phyloP scores from a whole-genome alignment of 139 green algal species.

The Axilococcus clingmanii region DNA sequence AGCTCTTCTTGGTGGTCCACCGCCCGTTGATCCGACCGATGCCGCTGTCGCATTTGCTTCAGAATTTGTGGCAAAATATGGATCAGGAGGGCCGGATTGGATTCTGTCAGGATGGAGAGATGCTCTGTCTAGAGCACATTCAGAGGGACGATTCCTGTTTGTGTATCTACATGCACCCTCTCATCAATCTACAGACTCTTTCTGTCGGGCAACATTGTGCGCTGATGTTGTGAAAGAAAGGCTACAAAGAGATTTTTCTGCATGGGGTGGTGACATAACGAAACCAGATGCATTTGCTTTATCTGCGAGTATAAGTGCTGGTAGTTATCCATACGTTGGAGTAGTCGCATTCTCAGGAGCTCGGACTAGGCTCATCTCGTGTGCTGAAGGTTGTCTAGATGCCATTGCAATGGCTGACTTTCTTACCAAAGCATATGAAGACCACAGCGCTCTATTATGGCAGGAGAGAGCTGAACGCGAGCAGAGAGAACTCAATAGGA shows the following conservation, averaged over 20 bases:
- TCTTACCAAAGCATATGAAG: slow-evolving; percentile 9
- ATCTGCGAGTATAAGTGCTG: slow-evolving; percentile 33
- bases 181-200: slow-evolving; percentile 59
- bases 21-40: slow-evolving; percentile 8
- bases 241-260: slow-evolving; percentile 42
- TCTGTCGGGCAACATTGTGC: slow-evolving; percentile 49
- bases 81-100: slow-evolving; percentile 27
- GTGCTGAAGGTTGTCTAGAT: slow-evolving; percentile 20
- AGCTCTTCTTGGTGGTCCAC: slow-evolving; percentile 7
- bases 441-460: slow-evolving; percentile 18
- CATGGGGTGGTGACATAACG: slow-evolving; percentile 60
- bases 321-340: slow-evolving; percentile 50
- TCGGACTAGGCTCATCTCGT: slow-evolving; percentile 38
- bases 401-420: slow-evolving; percentile 13
- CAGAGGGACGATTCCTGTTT: slow-evolving; percentile 62
- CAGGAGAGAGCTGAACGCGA: slow-evolving; percentile 16
- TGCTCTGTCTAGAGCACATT: slow-evolving; percentile 35
- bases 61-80: slow-evolving; percentile 23
- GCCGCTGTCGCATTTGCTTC: slow-evolving; percentile 8
- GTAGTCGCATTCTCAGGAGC: slow-evolving; percentile 50
- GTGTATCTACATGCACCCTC: slow-evolving; percentile 66
- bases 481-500: slow-evolving; percentile 37
- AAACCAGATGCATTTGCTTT: slow-evolving; percentile 50
- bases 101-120: slow-evolving; percentile 38
- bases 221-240: slow-evolving; percentile 42